Base-by-base conservation (phyloP, 2,329 filamentous ascomycete genomes). In the Colletotrichum sp. region DNA sequence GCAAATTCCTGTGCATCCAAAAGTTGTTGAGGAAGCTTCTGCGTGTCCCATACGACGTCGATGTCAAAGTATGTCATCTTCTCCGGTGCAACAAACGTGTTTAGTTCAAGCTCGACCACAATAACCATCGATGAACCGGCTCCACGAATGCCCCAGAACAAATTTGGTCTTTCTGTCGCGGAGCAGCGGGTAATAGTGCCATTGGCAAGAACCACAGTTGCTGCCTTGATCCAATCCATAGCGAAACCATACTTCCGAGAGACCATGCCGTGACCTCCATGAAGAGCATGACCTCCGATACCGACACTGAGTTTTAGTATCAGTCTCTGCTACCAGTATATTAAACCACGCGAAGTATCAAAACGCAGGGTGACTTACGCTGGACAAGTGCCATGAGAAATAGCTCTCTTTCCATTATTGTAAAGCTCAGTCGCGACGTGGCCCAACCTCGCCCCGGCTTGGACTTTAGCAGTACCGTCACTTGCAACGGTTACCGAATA, bases 371-470 rank as follows among this genome's bases (percentile, higher is more conserved):
- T 4, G 0, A 77, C 85, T 82, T 78, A 89, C 88, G 85, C 87
- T 4, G 89, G 88, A 77, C 89, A 90, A 1, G 88, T 89, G 16
- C 89, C 89, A 65, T 90, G 89, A 52, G 86, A 83, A 4, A 90
- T 81, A 3, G 86, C 88, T 10, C 80, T 86, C 79, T 76, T 79
- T 0, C 83, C 85, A 63, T 87, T 83, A 10, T 80, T 80, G 62
- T 83, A 85, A 6, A 89, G 79, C 72, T 87, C 83, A 5, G 76
- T 80, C 0, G 86, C 87, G 13, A 89, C 83, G 68, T 88, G 86
- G 0, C 89, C 90, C 4, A 91, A 81, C 13, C 89, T 83, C 2
- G 89, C 86, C 15, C 90, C 90, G 13, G 86, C 86, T 71, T 89
- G 86, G 13, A 89, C 84, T 28, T 81, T 85, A 1, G 85, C 88